Evolutionary conservation across 2,329 filamentous ascomycete genomes (phyloP).

Genomic region (Xylaria sp.): DNA sequence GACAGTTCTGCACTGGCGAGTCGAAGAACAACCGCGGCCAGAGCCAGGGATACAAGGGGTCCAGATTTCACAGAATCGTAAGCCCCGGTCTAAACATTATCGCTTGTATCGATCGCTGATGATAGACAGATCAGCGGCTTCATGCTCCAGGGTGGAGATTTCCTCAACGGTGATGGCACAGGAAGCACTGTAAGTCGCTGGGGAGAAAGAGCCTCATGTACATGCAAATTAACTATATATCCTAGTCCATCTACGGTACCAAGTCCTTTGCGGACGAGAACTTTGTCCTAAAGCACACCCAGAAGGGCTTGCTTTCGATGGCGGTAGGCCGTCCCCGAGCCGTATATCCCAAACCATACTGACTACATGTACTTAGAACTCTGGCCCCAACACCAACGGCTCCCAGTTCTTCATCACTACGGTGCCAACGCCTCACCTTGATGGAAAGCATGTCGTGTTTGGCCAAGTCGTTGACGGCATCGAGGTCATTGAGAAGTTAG

Average conservation of each 20-base stretch:
- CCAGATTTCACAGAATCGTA: conserved; percentile 92
- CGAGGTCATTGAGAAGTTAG: conserved; percentile 90
- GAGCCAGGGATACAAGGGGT: conserved; percentile 91
- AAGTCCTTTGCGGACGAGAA: conserved; percentile 90
- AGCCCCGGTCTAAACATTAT: conserved; percentile 39
- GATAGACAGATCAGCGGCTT: conserved; percentile 79
- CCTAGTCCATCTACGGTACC: conserved; percentile 76
- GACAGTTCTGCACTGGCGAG: conserved; percentile 95
- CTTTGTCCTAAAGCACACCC: conserved; percentile 77
- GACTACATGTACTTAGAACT: conserved; percentile 61
- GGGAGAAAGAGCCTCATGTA: not conserved
- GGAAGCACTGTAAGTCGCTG: conserved; percentile 62
- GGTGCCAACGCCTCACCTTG: conserved; percentile 81
- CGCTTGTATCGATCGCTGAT: conserved; percentile 5
- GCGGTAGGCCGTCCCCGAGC: conserved; percentile 64
- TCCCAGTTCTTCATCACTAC: conserved; percentile 98
- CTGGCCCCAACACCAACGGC: conserved; percentile 89
- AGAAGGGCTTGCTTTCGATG: conserved; percentile 85
- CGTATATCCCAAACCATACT: conserved; percentile 4
- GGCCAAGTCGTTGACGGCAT: conserved; percentile 87
- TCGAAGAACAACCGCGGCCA: conserved; percentile 75
- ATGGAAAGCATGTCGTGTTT: conserved; percentile 95
- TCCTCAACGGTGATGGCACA: conserved; percentile 89
- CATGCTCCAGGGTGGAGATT: conserved; percentile 98
- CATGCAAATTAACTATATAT: conserved; percentile 5